Evolutionary conservation across 1,284 basidiomycete species (phyloP).

Genomic region (Gastroboletus turbinatus): DNA sequence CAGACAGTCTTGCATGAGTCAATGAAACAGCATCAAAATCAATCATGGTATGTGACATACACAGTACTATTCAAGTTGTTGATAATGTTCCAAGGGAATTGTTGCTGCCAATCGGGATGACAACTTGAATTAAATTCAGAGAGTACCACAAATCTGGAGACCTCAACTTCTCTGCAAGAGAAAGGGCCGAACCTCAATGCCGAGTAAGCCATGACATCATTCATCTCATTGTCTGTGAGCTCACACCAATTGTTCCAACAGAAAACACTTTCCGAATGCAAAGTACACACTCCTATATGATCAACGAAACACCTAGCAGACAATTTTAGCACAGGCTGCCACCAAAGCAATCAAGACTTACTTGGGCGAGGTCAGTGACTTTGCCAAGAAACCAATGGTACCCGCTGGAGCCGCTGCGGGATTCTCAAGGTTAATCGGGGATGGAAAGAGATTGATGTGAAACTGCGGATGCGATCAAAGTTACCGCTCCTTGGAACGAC

Average conservation of each 20-base stretch:
- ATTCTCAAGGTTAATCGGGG: too few species aligned
- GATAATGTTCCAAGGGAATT: background rate
- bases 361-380: background rate
- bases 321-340: background rate
- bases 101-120: background rate
- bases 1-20: background rate
- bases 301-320: background rate
- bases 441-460: too few species aligned
- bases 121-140: too few species aligned
- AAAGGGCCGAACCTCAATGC: too few species aligned
- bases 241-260: background rate
- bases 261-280: background rate
- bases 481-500: background rate
- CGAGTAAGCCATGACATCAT: too few species aligned
- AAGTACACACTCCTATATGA: background rate
- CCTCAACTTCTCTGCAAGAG: too few species aligned
- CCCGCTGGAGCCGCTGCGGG: background rate
- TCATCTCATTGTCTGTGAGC: too few species aligned
- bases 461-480: too few species aligned
- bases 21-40: background rate
- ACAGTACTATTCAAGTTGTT: background rate
- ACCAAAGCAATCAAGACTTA: background rate
- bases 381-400: background rate
- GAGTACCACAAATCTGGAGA: background rate
- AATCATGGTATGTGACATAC: background rate